A percentile compares a stretch with the other conserved stretches of the same genome.
Conservation (phyloP, 1,284 basidiomycete species). For the Ceratobasidium theobromae region DNA sequence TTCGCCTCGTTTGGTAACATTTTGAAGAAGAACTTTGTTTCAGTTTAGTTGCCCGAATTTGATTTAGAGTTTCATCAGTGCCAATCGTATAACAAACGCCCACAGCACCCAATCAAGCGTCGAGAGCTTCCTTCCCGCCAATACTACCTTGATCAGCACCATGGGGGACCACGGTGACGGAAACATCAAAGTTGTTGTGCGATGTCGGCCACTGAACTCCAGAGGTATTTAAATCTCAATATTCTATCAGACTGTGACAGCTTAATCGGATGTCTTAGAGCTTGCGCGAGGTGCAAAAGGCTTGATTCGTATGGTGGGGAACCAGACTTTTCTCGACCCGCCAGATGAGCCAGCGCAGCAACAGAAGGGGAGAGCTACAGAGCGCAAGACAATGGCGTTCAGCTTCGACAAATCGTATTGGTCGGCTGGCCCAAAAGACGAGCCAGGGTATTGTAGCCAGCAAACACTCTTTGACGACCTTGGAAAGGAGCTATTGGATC, state of each 20-base stretch:
- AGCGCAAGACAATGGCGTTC: slow-evolving; percentile 86
- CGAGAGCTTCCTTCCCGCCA: slow-evolving; percentile 11
- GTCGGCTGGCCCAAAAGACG: slow-evolving; percentile 87
- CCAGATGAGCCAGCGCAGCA: slow-evolving; percentile 54
- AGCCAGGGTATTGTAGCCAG: slow-evolving; percentile 87
- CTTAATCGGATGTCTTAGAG: slow-evolving; percentile 53
- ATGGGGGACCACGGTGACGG: slow-evolving; percentile 62
- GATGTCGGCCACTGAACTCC: slow-evolving; percentile 92
- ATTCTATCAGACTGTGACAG: not conserved
- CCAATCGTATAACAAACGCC: slow-evolving; percentile 9
- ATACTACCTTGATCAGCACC: slow-evolving; percentile 37
- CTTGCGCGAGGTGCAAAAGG: slow-evolving; percentile 86
- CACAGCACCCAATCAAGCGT: slow-evolving; percentile 22
- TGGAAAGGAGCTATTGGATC: slow-evolving; percentile 91
- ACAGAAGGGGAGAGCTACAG: slow-evolving; percentile 60
- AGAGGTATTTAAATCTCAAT: slow-evolving; percentile 62
- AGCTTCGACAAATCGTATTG: slow-evolving; percentile 96
- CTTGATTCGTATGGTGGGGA: slow-evolving; percentile 90
- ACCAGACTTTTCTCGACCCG: slow-evolving; percentile 86
- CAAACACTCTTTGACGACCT: slow-evolving; percentile 93
- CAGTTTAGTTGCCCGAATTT: not conserved
- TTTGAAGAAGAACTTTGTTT: not conserved
- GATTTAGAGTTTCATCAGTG: slow-evolving; percentile 7
- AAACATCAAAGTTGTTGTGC: slow-evolving; percentile 93
- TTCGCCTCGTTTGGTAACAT: too few relatives aligned